Evolutionary conservation across 805 yeast genomes (phyloP), one percentile per base, ranked within the genome.

Genomic region (Suhomyces faveliae): DNA sequence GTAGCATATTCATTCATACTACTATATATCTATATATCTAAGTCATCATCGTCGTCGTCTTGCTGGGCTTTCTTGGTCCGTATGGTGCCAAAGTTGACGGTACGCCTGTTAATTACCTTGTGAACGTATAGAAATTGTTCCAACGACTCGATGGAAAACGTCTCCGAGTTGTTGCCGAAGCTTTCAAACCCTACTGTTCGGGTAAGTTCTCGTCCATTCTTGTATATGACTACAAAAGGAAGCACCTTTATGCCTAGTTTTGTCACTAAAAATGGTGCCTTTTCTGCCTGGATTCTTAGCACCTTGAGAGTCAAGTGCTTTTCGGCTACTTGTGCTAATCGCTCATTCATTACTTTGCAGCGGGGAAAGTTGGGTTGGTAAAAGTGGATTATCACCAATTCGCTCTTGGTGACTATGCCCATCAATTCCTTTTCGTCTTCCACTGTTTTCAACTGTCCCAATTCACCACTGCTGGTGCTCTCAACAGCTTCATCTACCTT

Each of bases 241-340:
- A 89, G 70, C 9, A 85, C 82, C 59, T 84, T 80, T 43, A 89
- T 74, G 2, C 72, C 68, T 35, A 89, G 72, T 58, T 80, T 82
- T 2, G 80, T 67, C 4, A 82, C 89, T 40, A 89, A 67, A 58
- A 89, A 89, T 3, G 95, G 90, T 1, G 91, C 86, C 33, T 77
- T 67, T 29, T 72, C 77, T 0, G 87, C 96, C 46, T 76, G 71
- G 3, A 86, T 76, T 40, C 77, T 72, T 17, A 77, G 63, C 49
- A 85, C 79, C 48, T 71, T 73, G 1, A 87, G 71, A 2, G 70
- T 67, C 41, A 84, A 58, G 64, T 88, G 87, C 52, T 77, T 79
- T 48, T 73, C 74, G 0, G 92, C 81, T 6, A 88, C 48, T 50
- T 35, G 49, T 11, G 41, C 55, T 57, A 66, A 51, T 25, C 74